Evolutionary conservation across 2,329 filamentous ascomycete species (phyloP).

Genomic region (Graphium sp.): DNA sequence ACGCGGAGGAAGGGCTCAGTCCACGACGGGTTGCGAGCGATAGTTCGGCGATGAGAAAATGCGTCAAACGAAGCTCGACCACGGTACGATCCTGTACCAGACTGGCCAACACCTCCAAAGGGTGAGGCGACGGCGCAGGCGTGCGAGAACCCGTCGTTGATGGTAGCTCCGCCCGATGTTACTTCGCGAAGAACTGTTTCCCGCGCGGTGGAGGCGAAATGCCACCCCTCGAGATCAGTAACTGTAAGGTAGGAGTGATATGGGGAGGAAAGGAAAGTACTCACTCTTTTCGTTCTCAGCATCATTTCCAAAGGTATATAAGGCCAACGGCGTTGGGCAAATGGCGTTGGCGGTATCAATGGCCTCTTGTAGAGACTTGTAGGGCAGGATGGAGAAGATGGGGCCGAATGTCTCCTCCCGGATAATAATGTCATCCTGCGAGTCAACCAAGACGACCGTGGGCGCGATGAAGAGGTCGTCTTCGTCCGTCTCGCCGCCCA

Average conservation of each 20-base stretch:
- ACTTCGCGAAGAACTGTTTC: constrained; percentile 38
- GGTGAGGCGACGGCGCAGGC: constrained; percentile 52
- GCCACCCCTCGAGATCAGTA: background rate
- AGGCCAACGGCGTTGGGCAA: constrained; percentile 65
- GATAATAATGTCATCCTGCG: constrained; percentile 59
- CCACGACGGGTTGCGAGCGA: constrained; percentile 49
- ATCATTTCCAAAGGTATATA: constrained; percentile 76
- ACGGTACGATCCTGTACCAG: constrained; percentile 60
- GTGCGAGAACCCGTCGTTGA: constrained; percentile 55
- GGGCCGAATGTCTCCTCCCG: constrained; percentile 82
- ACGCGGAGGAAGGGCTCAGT: constrained; percentile 49
- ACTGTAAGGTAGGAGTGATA: background rate
- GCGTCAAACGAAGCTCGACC: constrained; percentile 57
- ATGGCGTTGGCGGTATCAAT: constrained; percentile 68
- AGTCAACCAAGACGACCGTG: constrained; percentile 74
- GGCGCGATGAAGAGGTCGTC: constrained; percentile 73
- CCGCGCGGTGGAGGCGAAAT: too few species aligned
- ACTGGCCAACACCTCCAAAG: constrained; percentile 73
- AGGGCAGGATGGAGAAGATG: constrained; percentile 68
- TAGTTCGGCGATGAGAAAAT: constrained; percentile 41
- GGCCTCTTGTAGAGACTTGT: constrained; percentile 68
- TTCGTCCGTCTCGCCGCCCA: constrained; percentile 74
- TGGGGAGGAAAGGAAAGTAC: constrained; percentile 8
- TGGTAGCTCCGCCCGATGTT: constrained; percentile 51
- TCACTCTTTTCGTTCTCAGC: constrained; percentile 58